Evolutionary conservation across 169 alveolate genomes (phyloP).

Genomic region (Plasmodium cynomolgi): DNA sequence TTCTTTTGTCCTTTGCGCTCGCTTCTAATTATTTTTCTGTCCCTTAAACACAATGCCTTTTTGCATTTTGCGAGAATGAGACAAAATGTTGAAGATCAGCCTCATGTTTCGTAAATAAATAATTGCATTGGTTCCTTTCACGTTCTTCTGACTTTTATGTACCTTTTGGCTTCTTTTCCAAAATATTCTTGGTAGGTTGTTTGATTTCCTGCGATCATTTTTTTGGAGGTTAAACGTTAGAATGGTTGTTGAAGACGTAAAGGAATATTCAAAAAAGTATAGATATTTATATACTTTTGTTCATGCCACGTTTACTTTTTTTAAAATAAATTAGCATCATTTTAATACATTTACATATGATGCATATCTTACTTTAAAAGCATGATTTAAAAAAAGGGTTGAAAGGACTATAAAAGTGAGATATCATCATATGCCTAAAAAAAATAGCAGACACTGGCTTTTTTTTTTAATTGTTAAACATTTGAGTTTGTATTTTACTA

Average conservation of each 20-base stretch:
- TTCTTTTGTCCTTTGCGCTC: neutral
- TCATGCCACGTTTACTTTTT: neutral
- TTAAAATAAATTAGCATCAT: neutral
- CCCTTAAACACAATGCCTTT: neutral
- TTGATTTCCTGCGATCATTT: neutral
- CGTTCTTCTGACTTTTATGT: neutral
- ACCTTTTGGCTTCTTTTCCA: neutral
- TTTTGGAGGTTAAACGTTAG: neutral
- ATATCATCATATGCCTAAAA: neutral
- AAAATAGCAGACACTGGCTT: neutral
- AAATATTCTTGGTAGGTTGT: neutral
- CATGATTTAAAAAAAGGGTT: neutral
- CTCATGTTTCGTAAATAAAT: neutral
- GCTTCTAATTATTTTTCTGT: neutral
- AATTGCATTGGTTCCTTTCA: neutral
- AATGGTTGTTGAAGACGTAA: neutral
- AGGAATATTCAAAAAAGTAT: neutral
- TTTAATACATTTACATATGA: neutral
- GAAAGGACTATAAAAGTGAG: neutral
- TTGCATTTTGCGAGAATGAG: neutral
- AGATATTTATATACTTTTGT: neutral
- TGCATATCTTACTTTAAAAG: neutral
- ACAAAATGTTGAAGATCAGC: neutral
- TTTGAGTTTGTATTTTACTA: neutral
- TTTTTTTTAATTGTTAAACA: neutral